Evolutionary conservation across 2,329 filamentous ascomycete genomes (phyloP), one percentile per base, ranked within the genome.

Genomic region (Diaporthe longicolla): DNA sequence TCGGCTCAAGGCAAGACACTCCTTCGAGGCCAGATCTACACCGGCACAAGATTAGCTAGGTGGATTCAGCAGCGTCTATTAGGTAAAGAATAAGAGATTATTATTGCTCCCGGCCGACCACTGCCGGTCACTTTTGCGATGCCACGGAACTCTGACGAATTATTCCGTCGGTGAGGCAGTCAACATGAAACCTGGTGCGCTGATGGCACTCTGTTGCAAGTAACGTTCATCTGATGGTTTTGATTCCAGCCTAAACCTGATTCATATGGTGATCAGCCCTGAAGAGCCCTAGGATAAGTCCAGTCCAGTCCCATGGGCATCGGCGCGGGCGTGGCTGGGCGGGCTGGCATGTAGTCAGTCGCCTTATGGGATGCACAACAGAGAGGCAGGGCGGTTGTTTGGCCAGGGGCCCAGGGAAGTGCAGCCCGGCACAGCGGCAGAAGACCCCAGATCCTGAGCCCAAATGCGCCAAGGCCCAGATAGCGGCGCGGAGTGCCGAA

Each of bases 401-500:
- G 37, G 11, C 37, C 11, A 13, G 37, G 37, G 37, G 37, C 11
- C 37, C 37, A 40, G 37, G 37, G 37, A 43, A 43, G 40, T 7
- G 40, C 40, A 43, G 40, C 40, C 48, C 63, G 63, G 63, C 63
- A 68, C 32, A 29, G 63, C 63, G 63, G 63, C 63, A 68, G 48
- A 21, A 54, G 63, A 68, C 48, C 63, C 63, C 13, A 68, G 48
- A 52, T 66, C 32, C 45, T 66, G 32, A 11, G 48, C 32, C 15
- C 15, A 68, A 21, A 37, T 26, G 48, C 48, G 63, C 48, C 63
- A 68, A 68, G 63, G 26, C n/a, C n/a, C n/a, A 54, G 63, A 54
- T 68, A 40, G 48, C 63, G 63, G 63, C 63, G 48, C 63, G 63
- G 45, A 54, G 63, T 68, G 63, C 63, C 63, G 63, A 68, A 66